Evolutionary conservation across 805 yeast genomes (phyloP), one percentile per base, ranked within the genome.

Genomic region (Komagataella pastoris): DNA sequence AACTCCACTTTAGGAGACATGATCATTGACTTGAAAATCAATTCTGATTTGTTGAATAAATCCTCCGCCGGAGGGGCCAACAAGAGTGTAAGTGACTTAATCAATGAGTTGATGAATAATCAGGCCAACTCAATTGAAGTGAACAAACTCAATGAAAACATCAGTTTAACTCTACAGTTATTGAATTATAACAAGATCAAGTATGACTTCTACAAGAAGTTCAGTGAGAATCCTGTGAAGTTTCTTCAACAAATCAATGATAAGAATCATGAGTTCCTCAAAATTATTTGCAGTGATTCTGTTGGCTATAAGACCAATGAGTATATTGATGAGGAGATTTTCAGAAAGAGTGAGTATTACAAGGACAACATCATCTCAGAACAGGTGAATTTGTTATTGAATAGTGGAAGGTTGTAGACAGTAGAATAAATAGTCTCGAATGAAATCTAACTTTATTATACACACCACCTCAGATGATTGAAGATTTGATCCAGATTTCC

Each of bases 331-430:
- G 97, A 91, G 68, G 97, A 90, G 62, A 73, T 79, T 18, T 96
- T 88, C 4, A 80, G 99, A 69, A 78, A 85, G 59, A 80, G 96
- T 3, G 80, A 81, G 17, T 93, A 84, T 66, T 93, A 85, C 66
- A 79, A 81, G 47, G 90, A 88, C 59, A 88, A 87, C 55, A 70
- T 85, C 58, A 71, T 93, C 52, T 77, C 79, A 55, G 93, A 89
- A 59, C 89, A 88, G 60, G 74, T 91, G 50, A 88, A 86, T 56
- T 71, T 88, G 49, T 73, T 90, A 57, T 69, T 89, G 57, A 83
- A 83, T 50, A 71, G 82, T 17, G 75, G 75, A 36, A 68, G 76
- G 57, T 63, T 75, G 52, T 75, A 54, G 56, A 43, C 40, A 17
- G 17, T 49, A 18, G 47, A 18, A 56, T 55, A 44, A 55, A 52